phyloP scores from a whole-genome alignment of 352 stramenopile species.

The Phytophthora meadii region DNA sequence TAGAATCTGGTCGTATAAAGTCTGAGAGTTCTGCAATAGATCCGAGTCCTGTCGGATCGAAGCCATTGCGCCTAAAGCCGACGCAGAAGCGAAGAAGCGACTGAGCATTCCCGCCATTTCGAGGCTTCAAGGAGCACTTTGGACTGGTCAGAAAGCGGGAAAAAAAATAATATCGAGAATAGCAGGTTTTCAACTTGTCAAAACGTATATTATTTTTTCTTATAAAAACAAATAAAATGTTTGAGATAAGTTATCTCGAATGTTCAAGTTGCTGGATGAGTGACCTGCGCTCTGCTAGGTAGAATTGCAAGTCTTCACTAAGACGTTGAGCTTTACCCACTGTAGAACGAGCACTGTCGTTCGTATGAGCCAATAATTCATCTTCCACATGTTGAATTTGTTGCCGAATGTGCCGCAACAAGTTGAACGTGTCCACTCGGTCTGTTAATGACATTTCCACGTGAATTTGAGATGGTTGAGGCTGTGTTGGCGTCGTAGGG shows the following conservation, averaged over 20 bases:
- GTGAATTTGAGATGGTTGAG: background rate
- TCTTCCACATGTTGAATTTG: conserved; percentile 30
- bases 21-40: conserved; percentile 42
- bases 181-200: conserved; percentile 3
- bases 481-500: background rate
- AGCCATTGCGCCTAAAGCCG: conserved; percentile 23
- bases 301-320: conserved; percentile 27
- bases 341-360: background rate
- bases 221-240: background rate
- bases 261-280: conserved; percentile 31
- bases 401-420: conserved; percentile 23
- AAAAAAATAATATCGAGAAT: conserved; percentile 9
- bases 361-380: conserved; percentile 17
- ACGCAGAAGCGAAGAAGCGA: conserved; percentile 29
- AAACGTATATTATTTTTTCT: conserved; percentile 2
- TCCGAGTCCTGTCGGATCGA: conserved; percentile 28
- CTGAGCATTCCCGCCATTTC: conserved; percentile 56
- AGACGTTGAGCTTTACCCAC: conserved; percentile 21
- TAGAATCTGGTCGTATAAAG: conserved; percentile 54
- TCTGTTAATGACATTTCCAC: conserved; percentile 22
- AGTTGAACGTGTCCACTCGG: conserved; percentile 22
- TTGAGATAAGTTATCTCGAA: conserved; percentile 11
- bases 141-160: conserved; percentile 16
- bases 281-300: conserved; percentile 22
- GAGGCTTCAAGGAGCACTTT: conserved; percentile 24